Percentiles rank a stretch among this genome's conserved stretches.
These are phyloP conservation scores for Catunica adiposa DNA, from an alignment of 2,329 filamentous ascomycete species.

Conservation along the genomic window DNA sequence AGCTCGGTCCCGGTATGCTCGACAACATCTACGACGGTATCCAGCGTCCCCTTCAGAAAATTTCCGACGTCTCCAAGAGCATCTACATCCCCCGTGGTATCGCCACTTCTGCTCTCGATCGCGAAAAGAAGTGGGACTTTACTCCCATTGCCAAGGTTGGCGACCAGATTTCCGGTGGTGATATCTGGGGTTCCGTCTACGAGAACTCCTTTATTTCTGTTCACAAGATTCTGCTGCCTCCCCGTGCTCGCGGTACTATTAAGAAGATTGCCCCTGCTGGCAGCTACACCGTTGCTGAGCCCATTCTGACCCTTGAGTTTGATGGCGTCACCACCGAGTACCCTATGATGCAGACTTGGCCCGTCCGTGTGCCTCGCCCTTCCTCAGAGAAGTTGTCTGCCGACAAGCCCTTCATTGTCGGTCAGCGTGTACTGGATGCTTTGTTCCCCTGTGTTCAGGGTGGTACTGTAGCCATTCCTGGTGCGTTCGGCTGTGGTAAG, in stretches of 20 bases:
- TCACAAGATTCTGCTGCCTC: slow-evolving; percentile 85
- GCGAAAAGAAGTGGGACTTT: slow-evolving; percentile 91
- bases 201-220: slow-evolving; percentile 91
- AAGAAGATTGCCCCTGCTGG: slow-evolving; percentile 80
- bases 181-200: slow-evolving; percentile 86
- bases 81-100: slow-evolving; percentile 98
- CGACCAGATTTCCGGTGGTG: slow-evolving; percentile 90
- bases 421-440: slow-evolving; percentile 88
- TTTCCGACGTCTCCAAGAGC: slow-evolving; percentile 59
- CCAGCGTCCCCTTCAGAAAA: slow-evolving; percentile 79
- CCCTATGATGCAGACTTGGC: slow-evolving; percentile 98
- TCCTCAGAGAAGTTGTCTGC: slow-evolving; percentile 83
- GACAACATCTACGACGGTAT: slow-evolving; percentile 99
- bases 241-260: slow-evolving; percentile 78
- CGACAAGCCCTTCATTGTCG: slow-evolving; percentile 83
- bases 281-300: slow-evolving; percentile 83
- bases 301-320: slow-evolving; percentile 91
- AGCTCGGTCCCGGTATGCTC: slow-evolving; percentile 90
- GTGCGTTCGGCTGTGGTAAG: slow-evolving; percentile 97
- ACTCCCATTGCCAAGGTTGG: slow-evolving; percentile 82
- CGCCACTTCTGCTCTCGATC: slow-evolving; percentile 69
- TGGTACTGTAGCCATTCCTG: slow-evolving; percentile 93
- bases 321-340: slow-evolving; percentile 88
- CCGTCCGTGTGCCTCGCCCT: slow-evolving; percentile 86
- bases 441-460: slow-evolving; percentile 94